Evolutionary conservation across 768 basidiomycete genomes (phyloP), one percentile per base, ranked within the genome.

Genomic region (Suillus bovinus): DNA sequence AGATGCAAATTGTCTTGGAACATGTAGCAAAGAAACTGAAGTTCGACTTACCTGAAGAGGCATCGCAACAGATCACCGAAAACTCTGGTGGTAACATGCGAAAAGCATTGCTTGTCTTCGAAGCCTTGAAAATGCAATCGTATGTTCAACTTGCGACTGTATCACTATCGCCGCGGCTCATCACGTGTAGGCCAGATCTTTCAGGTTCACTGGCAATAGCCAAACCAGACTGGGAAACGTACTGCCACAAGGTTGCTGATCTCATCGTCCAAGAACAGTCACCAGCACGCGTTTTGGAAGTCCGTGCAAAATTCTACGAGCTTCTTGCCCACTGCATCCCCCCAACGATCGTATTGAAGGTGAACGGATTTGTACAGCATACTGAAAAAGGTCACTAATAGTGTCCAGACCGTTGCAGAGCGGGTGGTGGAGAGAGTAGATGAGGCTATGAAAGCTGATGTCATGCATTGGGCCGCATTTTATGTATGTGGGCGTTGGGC

Each of bases 181-280:
- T 42, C 11, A 27, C 59, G 9, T 62, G 14, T 68, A 94, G 92
- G 60, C 90, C 92, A n/a, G 91, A 94, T 72, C 81, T 96, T 42
- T 84, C 86, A 5, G 91, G 91, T 36, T 78, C 90, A 42, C 76
- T 94, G 61, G 82, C 84, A 38, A 94, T 96, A 61, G 94, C 95
- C 16, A 95, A 98, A 76, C 95, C 97, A n/a, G 97, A 99, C 71
- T 99, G 97, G 97, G 97, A 99, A 75, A 92, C 91, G 13, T 99
- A 97, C 72, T 97, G 96, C 67, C 82, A 88, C 67, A 94, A 94
- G 72, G 88, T 98, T 13, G 95, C 91, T 16, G 94, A 96, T 73
- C 78, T 92, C 70, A 95, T 99, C 65, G 79, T 98, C 20, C 81
- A 85, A 64, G 94, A 97, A 69, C 97, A 99, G 76, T 86, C 88